Base-by-base conservation (phyloP, 164 flowering plant species). In the Aristolochia californica region DNA sequence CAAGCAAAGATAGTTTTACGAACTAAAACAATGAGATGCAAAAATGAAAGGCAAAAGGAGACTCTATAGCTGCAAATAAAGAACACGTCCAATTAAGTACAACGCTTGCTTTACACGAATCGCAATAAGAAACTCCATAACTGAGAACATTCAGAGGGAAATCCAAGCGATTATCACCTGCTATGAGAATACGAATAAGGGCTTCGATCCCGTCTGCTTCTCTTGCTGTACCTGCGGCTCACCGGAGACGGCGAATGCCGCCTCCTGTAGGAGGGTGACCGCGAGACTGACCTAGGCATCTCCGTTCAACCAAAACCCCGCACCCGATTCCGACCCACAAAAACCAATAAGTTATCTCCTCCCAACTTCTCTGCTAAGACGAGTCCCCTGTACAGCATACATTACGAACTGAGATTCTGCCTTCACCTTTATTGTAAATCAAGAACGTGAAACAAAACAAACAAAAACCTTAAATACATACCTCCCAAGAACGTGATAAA, bases 101-200 rank as follows among this genome's bases (percentile, higher is more conserved):
- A n/a, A n/a, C n/a, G n/a, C n/a, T n/a, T n/a, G n/a, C n/a, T 34
- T 34, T 34, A 34, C 40, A 34, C 4, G 40, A 3, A 5, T 2
- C 40, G 40, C 40, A 34, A 34, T 34, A 34, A 34, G 40, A 8
- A 34, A 34, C 40, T 34, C 40, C 40, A 34, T 34, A 34, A 34
- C 40, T 34, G 40, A 18, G 14, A 51, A 13, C 54, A 51, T 5
- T 51, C 12, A 13, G n/a, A 18, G 13, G 25, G 38, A 53, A 26
- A 38, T 49, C 14, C 11, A 54, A 63, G 25, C 13, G 45, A 79
- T 80, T 7, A 50, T 34, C 80, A 90, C 97, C 97, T 85, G 85
- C 84, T 77, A 59, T 68, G 53, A 22, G 80, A 75, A 73, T 82
- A 65, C 30, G 69, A 60, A 61, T 66, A 61, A 14, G 66, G 66